phyloP scores from a whole-genome alignment of 306 rosid genomes.

The Elaeagnus macrophylla region DNA sequence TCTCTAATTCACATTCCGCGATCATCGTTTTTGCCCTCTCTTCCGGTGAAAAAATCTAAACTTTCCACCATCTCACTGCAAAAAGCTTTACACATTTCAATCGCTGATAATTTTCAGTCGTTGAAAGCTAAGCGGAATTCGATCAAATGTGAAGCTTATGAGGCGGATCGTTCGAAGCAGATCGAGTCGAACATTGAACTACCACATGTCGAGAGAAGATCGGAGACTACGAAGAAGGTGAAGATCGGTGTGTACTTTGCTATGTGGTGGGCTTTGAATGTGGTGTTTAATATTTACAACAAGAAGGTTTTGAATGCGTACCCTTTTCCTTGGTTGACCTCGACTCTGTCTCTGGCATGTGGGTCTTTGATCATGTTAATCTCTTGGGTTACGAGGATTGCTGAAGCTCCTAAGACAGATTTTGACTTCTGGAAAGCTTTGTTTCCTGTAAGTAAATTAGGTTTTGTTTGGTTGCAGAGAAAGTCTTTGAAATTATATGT shows the following conservation, averaged over 20 bases:
- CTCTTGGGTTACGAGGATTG: conserved; percentile 81
- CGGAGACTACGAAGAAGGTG: conserved; percentile 69
- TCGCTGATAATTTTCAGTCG: conserved; percentile 26
- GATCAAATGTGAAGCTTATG: conserved; percentile 23
- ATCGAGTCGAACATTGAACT: conserved; percentile 28
- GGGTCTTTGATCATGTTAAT: conserved; percentile 93
- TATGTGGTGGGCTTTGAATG: conserved; percentile 94
- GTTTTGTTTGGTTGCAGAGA: conserved; percentile 23
- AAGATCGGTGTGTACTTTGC: conserved; percentile 89
- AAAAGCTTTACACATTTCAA: conserved; percentile 49
- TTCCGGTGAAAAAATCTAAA: conserved; percentile 8
- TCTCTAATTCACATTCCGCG: conserved; percentile 13
- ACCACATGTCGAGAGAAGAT: conserved; percentile 12
- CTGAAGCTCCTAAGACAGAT: conserved; percentile 89
- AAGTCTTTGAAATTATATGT: background rate
- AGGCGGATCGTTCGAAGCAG: conserved; percentile 56
- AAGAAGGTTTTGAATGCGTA: conserved; percentile 96
- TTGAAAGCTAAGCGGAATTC: conserved; percentile 11
- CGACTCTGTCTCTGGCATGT: conserved; percentile 88
- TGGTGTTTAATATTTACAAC: conserved; percentile 89
- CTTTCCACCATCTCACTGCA: conserved; percentile 19
- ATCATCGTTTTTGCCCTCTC: conserved; percentile 26
- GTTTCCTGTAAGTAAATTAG: conserved; percentile 66
- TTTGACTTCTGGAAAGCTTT: conserved; percentile 86
- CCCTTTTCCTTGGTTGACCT: conserved; percentile 95